Evolutionary conservation across 495 filamentous ascomycete species (phyloP), one percentile per base, ranked within the genome.

Genomic region (Penicilliopsis zonata): DNA sequence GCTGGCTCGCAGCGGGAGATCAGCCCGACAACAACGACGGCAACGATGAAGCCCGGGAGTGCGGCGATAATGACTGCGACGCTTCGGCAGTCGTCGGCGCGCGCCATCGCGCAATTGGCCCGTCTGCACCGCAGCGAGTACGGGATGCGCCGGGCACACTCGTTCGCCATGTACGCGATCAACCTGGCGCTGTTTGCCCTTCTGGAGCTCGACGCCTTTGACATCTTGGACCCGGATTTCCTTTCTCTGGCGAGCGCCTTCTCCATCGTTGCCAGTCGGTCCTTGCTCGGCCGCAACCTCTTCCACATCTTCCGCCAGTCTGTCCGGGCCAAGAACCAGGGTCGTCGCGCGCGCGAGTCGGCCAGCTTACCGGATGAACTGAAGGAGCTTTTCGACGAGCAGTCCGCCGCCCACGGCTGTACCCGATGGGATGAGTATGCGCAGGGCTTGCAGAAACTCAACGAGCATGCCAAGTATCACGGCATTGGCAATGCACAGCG

Each of bases 151-250:
- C 55, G 58, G 16, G 55, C 57, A 4, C 62, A 66, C 36, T 49
- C 57, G 13, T 66, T 61, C 27, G 52, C 59, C 9, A 42, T 66
- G 37, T 66, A 61, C 28, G 58, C 59, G 2, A 57, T 66, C 32
- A 66, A 59, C 20, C 46, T 66, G 9, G 62, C 59, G 6, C 37
- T 66, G 2, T 66, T 64, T 36, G 47, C 51, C 0, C 34, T 66
- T 41, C 36, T 61, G 2, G 53, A 60, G n/a, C 37, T 42, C 8
- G 38, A 42, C 3, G 15, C 35, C 0, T 64, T 63, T 24, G 52
- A 66, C 28, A 51, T 63, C 0, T 38, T 59, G 0, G 59, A 64
- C 27, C 27, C 31, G 15, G 56, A 63, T 21, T 66, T 63, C 29
- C 40, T 64, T 0, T 44, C 48, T 0, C 46, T 66, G 3, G 46